Percentiles rank a stretch among this genome's conserved stretches.
Conservation (phyloP, 2,329 filamentous ascomycete genomes). For the Xylariaceae sp. region DNA sequence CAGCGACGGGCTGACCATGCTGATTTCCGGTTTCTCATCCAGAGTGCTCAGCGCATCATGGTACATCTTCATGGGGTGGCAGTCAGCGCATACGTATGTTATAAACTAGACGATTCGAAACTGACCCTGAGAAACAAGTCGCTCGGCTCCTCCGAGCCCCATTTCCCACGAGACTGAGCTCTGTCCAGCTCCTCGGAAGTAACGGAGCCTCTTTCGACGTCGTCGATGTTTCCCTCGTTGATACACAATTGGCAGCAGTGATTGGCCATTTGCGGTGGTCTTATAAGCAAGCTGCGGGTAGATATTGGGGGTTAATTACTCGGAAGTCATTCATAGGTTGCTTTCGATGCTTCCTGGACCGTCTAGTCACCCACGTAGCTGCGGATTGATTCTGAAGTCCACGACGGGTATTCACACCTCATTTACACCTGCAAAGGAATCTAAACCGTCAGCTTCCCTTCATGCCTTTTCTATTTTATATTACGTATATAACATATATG, state of each 20-base stretch:
- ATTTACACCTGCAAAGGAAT: no score
- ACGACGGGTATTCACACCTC: no score
- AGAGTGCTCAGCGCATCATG: constrained; percentile 64
- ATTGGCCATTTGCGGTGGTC: not conserved
- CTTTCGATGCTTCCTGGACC: no score
- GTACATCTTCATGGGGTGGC: constrained; percentile 53
- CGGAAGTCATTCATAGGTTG: no score
- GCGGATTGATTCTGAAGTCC: no score
- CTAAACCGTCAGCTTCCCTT: no score
- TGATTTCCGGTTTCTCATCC: constrained; percentile 52
- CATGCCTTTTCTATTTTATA: no score
- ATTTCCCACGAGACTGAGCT: constrained; percentile 66
- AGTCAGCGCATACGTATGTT: not conserved
- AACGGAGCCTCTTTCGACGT: constrained; percentile 27
- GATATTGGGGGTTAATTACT: no score
- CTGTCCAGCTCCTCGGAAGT: constrained; percentile 50
- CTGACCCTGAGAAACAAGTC: constrained; percentile 65
- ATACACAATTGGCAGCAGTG: not conserved
- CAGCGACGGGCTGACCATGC: constrained; percentile 55
- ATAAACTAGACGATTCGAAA: not conserved
- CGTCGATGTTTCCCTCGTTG: constrained; percentile 12
- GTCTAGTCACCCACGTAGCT: no score
- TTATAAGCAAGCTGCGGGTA: not conserved
- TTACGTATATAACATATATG: no score
- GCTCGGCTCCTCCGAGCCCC: constrained; percentile 65